Evolutionary conservation across 1,284 basidiomycete species (phyloP).

Genomic region (Ustilago cynodontis): DNA sequence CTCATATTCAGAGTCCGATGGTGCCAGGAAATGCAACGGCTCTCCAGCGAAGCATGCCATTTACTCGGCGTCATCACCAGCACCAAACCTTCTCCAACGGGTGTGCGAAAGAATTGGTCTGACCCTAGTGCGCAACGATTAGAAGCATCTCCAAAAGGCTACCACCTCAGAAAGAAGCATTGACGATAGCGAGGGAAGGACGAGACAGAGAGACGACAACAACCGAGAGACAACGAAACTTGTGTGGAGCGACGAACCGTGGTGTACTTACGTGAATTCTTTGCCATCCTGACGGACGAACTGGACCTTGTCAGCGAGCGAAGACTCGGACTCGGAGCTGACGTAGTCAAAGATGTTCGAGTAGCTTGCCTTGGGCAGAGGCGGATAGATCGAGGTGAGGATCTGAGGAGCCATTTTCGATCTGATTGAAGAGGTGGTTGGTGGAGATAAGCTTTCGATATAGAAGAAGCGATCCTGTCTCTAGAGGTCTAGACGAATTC

Average conservation of each 20-base stretch:
- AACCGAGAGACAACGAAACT: conserved; percentile 1
- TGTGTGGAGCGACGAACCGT: neutral
- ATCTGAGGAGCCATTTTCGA: conserved; percentile 46
- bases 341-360: conserved; percentile 55
- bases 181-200: neutral
- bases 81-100: neutral
- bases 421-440: neutral
- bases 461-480: neutral
- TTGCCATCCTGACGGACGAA: conserved; percentile 53
- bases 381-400: conserved; percentile 53
- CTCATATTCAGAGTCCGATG: conserved; percentile 1
- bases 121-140: too few relatives aligned
- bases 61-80: neutral
- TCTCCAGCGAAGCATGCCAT: neutral
- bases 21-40: conserved; percentile 1
- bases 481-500: neutral
- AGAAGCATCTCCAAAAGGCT: neutral
- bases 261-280: conserved; percentile 46
- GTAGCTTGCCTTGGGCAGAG: conserved; percentile 53
- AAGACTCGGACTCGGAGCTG: conserved; percentile 47
- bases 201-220: too few relatives aligned
- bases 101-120: too few relatives aligned
- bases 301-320: conserved; percentile 49
- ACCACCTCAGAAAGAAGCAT: neutral
- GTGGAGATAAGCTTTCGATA: neutral